Evolutionary conservation across 169 alveolate genomes (phyloP).

Genomic region (Sarcocystis neurona): DNA sequence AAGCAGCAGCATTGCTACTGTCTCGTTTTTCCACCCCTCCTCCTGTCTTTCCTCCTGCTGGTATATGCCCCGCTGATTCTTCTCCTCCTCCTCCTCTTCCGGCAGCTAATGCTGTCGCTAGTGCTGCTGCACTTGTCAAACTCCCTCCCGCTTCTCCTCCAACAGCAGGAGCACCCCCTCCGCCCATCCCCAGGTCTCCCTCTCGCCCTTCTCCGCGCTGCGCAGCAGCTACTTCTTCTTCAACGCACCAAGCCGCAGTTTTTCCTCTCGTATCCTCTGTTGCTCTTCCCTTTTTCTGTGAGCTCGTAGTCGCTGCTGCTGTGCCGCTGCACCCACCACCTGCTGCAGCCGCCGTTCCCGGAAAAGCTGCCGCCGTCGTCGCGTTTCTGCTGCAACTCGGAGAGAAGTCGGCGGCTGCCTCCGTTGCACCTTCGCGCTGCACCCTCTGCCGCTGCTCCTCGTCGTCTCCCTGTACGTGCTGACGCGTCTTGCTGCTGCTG

Average conservation of each 20-base stretch:
- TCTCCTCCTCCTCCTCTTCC: not conserved
- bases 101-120: not conserved
- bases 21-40: constrained; percentile 3
- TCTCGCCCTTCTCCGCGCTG: no score
- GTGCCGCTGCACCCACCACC: no score
- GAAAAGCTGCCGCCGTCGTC: not conserved
- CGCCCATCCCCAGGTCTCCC: no score
- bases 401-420: not conserved
- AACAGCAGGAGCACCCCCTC: no score
- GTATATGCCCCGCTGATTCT: not conserved
- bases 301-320: no score
- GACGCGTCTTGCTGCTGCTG: not conserved
- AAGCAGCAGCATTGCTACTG: not conserved
- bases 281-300: no score
- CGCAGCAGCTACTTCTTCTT: no score
- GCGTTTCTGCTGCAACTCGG: not conserved
- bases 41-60: constrained; percentile 16
- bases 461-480: not conserved
- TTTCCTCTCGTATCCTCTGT: no score
- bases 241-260: no score
- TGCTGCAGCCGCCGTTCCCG: not conserved
- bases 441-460: not conserved
- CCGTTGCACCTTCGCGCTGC: no score
- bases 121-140: no score
- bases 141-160: no score